A percentile compares a stretch with the other conserved stretches of the same genome.
Conservation (phyloP, 306 rosid species). For the Echinosophora koreensis region DNA sequence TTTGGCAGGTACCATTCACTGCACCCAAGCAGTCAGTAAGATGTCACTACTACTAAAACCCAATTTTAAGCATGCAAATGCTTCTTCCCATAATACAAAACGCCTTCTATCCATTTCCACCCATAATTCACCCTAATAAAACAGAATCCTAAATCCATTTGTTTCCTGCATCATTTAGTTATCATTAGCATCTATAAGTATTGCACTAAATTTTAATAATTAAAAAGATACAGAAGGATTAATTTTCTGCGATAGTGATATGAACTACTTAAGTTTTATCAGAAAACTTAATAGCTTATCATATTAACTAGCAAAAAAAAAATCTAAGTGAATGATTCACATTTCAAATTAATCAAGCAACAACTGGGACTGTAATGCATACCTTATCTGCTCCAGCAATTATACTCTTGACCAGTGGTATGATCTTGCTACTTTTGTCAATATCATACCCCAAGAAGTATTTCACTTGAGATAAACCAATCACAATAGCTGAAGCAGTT, state of each 20-base stretch:
- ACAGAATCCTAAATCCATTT: slow-evolving; percentile 26
- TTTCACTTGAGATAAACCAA: slow-evolving; percentile 93
- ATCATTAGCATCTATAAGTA: slow-evolving; percentile 15
- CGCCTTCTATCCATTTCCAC: slow-evolving; percentile 28
- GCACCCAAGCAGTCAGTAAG: neutral
- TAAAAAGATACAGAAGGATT: slow-evolving; percentile 11
- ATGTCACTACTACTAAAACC: slow-evolving; percentile 12
- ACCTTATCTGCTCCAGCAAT: slow-evolving; percentile 92
- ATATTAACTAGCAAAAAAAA: slow-evolving; percentile 35
- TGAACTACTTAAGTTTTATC: slow-evolving; percentile 21
- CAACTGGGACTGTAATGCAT: slow-evolving; percentile 48
- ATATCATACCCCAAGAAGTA: slow-evolving; percentile 89
- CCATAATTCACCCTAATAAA: neutral
- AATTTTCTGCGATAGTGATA: slow-evolving; percentile 21
- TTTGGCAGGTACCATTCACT: neutral
- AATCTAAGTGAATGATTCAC: slow-evolving; percentile 31
- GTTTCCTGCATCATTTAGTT: slow-evolving; percentile 25
- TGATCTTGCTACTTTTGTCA: slow-evolving; percentile 81
- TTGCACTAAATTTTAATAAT: neutral
- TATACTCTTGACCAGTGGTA: slow-evolving; percentile 88
- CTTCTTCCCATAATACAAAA: neutral
- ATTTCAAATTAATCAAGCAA: slow-evolving; percentile 44
- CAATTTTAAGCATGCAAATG: neutral
- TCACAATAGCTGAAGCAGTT: slow-evolving; percentile 91
- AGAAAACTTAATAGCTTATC: slow-evolving; percentile 30